Base-by-base conservation (phyloP, 2,329 filamentous ascomycete species). In the Botrytis aclada region DNA sequence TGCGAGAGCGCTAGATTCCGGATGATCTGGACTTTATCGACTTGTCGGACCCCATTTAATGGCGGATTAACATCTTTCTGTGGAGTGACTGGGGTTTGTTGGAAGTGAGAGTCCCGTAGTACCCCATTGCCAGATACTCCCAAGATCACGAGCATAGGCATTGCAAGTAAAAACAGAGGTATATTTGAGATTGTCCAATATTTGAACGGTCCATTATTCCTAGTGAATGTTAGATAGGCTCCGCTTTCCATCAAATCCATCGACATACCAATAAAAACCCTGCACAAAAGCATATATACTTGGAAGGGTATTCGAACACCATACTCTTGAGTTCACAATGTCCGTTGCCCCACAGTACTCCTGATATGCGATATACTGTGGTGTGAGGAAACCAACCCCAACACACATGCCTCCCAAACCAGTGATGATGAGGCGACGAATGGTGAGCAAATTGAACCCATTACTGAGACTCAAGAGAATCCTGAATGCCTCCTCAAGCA, bases 211-310 rank as follows among this genome's bases (percentile, higher is more conserved):
- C 96, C 96, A 70, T 92, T 90, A 78, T 95, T 90, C 96, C 95
- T 97, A 74, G 29, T 61, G 25, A 62, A 71, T 54, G 54, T 75
- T 56, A 39, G 66, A 37, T 10, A 32, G 39, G 66, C 25, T 70
- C 22, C 37, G 20, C 37, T 32, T 58, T 32, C 39, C 20, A 18
- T 65, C 25, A 41, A 58, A 20, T 32, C 25, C 82, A 34, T 32
- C 25, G 18, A 73, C 89, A 81, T 86, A 97, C 95, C 96, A 99
- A 82, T 99, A 98, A 78, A 93, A 86, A 63, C 86, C 86, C 81
- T 99, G 96, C 3, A 98, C 95, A 85, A 92, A 98, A 0, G 89
- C 87, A 82, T 97, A 98, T 74, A 99, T 95, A 81, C 94, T 97
- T 6, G 96, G 96, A 20, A 95, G 75, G n/a, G 83, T 81, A 29